Evolutionary conservation across 1,139 yeast genomes (phyloP), one percentile per base, ranked within the genome.

Genomic region (Ogataea hybrid): DNA sequence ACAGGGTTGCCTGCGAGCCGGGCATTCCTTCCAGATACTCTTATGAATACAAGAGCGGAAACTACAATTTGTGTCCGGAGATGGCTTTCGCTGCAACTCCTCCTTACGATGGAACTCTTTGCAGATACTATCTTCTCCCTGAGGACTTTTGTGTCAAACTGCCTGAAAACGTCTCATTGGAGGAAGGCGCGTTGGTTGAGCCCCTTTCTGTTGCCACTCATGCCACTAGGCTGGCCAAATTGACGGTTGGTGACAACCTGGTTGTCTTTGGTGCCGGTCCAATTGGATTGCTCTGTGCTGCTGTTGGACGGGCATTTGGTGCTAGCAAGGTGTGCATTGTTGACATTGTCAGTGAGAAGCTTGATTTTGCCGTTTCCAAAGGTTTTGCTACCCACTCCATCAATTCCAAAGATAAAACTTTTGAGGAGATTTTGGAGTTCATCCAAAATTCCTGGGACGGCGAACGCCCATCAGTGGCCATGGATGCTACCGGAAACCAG

Each of bases 251-350:
- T 48, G 94, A 86, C 49, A 70, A 75, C 10, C 86, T 83, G 20
- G 81, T 81, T 30, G 84, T 89, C 4, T 84, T 85, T 54, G 97
- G 97, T 39, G 96, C 96, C 23, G 97, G 97, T 10, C 96, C 97
- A 8, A 92, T 89, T 48, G 97, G 97, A 28, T 67, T 89, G 38
- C 70, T 89, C 48, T 72, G 83, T 39, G 95, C 95, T 27, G 77
- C 84, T 31, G 83, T 82, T 25, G 95, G 94, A 16, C 75, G 75
- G 43, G 85, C 90, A 11, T 85, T 84, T 52, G 97, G 97, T 28
- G 95, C 96, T 6, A 69, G 81, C 28, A 73, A 76, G 25, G 75
- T 85, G 37, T 71, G 81, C 52, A 72, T 84, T 46, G 77, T 84
- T 33, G 95, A 85, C 61, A 67, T 83, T 37, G 68, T 77, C 49